A percentile compares a stretch with the other conserved stretches of the same genome.
These are phyloP conservation scores for Lepiota brunneoincarnata DNA, from an alignment of 768 basidiomycete species.

Conservation along the genomic window DNA sequence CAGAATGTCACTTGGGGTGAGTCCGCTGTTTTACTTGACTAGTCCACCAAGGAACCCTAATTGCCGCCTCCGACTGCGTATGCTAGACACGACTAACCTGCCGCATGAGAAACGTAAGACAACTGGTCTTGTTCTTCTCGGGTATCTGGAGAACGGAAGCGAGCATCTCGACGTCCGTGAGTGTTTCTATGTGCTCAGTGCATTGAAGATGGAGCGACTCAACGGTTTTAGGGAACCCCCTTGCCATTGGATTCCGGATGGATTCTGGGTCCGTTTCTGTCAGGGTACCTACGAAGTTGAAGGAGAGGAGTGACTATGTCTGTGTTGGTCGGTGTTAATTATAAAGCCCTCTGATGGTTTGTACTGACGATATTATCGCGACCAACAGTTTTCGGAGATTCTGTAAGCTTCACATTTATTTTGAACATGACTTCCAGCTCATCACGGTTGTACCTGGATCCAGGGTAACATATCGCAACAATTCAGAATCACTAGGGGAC, in stretches of 20 bases:
- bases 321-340: constrained; percentile 38
- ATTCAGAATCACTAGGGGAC: constrained; percentile 23
- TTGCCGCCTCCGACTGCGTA: neutral
- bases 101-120: constrained; percentile 32
- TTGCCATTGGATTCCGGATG: constrained; percentile 40
- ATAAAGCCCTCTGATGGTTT: neutral
- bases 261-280: constrained; percentile 34
- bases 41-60: neutral
- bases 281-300: constrained; percentile 33
- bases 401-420: constrained; percentile 31
- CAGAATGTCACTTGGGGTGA: constrained; percentile 25
- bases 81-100: constrained; percentile 30
- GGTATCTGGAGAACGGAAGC: constrained; percentile 32
- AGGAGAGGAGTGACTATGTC: constrained; percentile 38
- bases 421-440: constrained; percentile 9
- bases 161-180: constrained; percentile 52
- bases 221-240: constrained; percentile 34
- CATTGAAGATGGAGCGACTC: neutral
- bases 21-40: neutral
- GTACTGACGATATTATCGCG: neutral
- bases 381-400: constrained; percentile 45
- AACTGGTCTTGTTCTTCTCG: constrained; percentile 45
- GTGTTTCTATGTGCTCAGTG: constrained; percentile 16
- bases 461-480: constrained; percentile 29
- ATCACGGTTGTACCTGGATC: neutral